Evolutionary conservation across 768 basidiomycete genomes (phyloP).

Genomic region (Lentinus tigrinus): DNA sequence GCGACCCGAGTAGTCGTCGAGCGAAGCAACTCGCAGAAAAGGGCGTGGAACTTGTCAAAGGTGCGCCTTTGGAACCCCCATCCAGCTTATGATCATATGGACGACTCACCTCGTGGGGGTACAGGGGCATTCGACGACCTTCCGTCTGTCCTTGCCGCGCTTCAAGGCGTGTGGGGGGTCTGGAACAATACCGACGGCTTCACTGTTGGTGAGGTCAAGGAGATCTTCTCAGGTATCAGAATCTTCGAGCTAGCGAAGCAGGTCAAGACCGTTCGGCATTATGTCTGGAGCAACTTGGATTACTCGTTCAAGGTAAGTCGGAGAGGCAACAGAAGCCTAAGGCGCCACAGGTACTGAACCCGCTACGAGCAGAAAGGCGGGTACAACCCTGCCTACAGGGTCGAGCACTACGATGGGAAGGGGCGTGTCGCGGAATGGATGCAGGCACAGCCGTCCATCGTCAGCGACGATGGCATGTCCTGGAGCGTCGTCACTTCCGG

Average conservation of each 20-base stretch:
- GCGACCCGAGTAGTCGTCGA: slow-evolving; percentile 32
- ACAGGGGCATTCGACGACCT: slow-evolving; percentile 24
- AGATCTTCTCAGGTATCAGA: slow-evolving; percentile 38
- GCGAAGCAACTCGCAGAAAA: slow-evolving; percentile 34
- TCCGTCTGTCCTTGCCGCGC: slow-evolving; percentile 27
- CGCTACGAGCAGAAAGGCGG: slow-evolving; percentile 7
- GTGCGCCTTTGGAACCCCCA: too few relatives aligned
- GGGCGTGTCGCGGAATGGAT: slow-evolving; percentile 41
- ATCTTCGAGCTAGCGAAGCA: slow-evolving; percentile 41
- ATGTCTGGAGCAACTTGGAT: slow-evolving; percentile 41
- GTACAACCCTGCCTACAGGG: slow-evolving; percentile 30
- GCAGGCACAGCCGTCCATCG: slow-evolving; percentile 34
- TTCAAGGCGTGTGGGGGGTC: slow-evolving; percentile 35
- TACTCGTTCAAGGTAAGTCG: slow-evolving; percentile 37
- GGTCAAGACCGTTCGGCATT: slow-evolving; percentile 34
- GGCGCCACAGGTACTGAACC: neutral
- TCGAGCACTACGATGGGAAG: slow-evolving; percentile 41
- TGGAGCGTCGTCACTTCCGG: slow-evolving; percentile 38
- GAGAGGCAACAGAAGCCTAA: slow-evolving; percentile 1
- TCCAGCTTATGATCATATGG: too few relatives aligned
- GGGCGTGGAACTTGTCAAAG: slow-evolving; percentile 38
- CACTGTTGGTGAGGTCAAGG: slow-evolving; percentile 40
- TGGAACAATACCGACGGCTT: slow-evolving; percentile 37
- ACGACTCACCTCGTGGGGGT: too few relatives aligned
- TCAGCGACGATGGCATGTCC: slow-evolving; percentile 32